Base-by-base conservation (phyloP, 805 yeast genomes). In the Sugiyamaella valdiviana region DNA sequence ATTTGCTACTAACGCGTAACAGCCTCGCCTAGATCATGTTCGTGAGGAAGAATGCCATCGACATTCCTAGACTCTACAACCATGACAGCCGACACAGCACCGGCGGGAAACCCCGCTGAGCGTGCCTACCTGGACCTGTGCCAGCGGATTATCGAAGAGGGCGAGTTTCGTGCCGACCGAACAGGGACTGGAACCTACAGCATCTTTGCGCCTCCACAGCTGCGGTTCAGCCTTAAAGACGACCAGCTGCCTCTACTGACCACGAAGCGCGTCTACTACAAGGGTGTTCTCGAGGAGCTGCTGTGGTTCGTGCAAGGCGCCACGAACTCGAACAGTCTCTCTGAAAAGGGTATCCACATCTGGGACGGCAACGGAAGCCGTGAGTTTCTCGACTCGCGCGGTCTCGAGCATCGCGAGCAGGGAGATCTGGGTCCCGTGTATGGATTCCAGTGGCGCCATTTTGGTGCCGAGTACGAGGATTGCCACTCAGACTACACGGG, bases 311-410 rank as follows among this genome's bases (percentile, higher is more conserved):
- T 93, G 6, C 73, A 79, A 3, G 99, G 98, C 0, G 78, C 82
- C 53, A 93, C 99, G 0, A 95, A 91, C 63, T 95, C 93, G 35
- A 84, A 83, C 55, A 73, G 76, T 53, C 71, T 93, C 39, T 71
- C 83, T 14, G 95, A 83, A 2, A 77, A 83, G 57, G 96, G 95
- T 32, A 95, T 93, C n/a, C 90, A 81, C 62, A 93, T 93, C 48
- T 93, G 99, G 99, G 99, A 93, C 65, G 99, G 99, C 15, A 93
- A 93, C 64, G 99, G 98, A 9, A 85, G 95, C 35, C 74, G 97
- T 52, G 96, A 88, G 65, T 93, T 79, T 63, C 71, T 93, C 47
- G 97, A 93, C 64, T 75, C 79, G 3, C 68, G 89, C 35, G 99
- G 98, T 0, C 75, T 93, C 41, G 75, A 75, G 0, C 73, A 85